Evolutionary conservation across 345 rosid genomes (phyloP).

Genomic region (Lumnitzera littorea): DNA sequence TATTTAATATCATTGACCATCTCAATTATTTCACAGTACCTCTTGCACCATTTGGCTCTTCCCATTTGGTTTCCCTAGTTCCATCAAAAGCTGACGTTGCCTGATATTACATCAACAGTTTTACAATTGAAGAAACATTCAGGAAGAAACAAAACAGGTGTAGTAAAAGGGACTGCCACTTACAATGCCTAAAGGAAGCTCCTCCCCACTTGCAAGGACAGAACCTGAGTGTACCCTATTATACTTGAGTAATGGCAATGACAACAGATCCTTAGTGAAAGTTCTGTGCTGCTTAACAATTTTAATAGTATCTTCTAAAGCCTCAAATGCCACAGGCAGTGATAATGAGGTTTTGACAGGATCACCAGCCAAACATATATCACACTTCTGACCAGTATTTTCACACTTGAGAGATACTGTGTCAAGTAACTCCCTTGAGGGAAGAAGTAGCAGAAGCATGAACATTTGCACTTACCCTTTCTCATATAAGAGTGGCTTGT

Average conservation of each 20-base stretch:
- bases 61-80: slow-evolving; percentile 76
- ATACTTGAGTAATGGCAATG: slow-evolving; percentile 55
- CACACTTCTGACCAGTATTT: slow-evolving; percentile 26
- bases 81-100: slow-evolving; percentile 94
- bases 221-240: slow-evolving; percentile 81
- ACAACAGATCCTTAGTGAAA: slow-evolving; percentile 30
- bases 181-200: slow-evolving; percentile 85
- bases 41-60: slow-evolving; percentile 88
- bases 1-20: not conserved
- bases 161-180: slow-evolving; percentile 22
- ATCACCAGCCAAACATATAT: slow-evolving; percentile 57
- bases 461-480: slow-evolving; percentile 60
- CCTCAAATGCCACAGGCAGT: slow-evolving; percentile 70
- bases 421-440: slow-evolving; percentile 36
- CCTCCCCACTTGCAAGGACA: slow-evolving; percentile 89
- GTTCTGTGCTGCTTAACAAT: slow-evolving; percentile 34
- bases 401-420: slow-evolving; percentile 62
- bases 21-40: slow-evolving; percentile 30
- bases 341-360: slow-evolving; percentile 69
- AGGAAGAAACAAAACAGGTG: not conserved
- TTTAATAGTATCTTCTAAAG: slow-evolving; percentile 41
- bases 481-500: slow-evolving; percentile 78
- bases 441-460: slow-evolving; percentile 44
- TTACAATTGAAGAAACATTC: slow-evolving; percentile 8
- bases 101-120: slow-evolving; percentile 30